Evolutionary conservation across 345 rosid species (phyloP), one percentile per base, ranked within the genome.

Genomic region (Populus nigra): DNA sequence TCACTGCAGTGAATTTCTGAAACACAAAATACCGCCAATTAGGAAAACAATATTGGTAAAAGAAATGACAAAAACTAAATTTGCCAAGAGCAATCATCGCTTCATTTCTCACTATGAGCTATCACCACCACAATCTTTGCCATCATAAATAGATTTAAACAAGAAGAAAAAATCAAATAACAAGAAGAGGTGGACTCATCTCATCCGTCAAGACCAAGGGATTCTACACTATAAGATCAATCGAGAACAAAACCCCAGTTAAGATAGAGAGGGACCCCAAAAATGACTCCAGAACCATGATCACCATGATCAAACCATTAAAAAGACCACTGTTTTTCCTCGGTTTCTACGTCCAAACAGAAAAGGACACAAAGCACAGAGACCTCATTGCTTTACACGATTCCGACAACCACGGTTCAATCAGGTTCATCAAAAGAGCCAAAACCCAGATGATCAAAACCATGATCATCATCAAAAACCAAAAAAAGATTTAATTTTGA

Each of bases 401-500:
- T 75, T 61, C 83, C 73, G 74, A 73, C 4, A 33, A 53, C 35
- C 50, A 41, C 63, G 71, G 68, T 77, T 73, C 75, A 67, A 76
- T 35, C 70, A 57, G 73, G 22, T 47, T 61, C 20, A 45, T 66
- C 65, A 50, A 25, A 77, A 49, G 53, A 35, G 59, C 61, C 57
- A 74, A 73, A 81, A 67, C 79, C 82, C 74, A 76, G 76, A 68
- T 73, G 70, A 59, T 33, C 23, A 74, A 36, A 76, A 68, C 15
- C 71, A 8, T 66, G 78, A 82, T 78, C 78, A 72, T 79, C 83
- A 73, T 69, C 8, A 7, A 63, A 50, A 69, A 62, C 10, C 18
- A 65, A 53, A 45, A 50, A 76, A 80, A 78, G 55, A 66, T 80
- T 43, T 65, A 75, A 80, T 73, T 72, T 75, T 85, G 65, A 65